Percentiles rank a stretch among this genome's conserved stretches.
These are phyloP conservation scores for Ilyonectria mors-panacis DNA, from an alignment of 2,329 filamentous ascomycete species.

Conservation along the genomic window DNA sequence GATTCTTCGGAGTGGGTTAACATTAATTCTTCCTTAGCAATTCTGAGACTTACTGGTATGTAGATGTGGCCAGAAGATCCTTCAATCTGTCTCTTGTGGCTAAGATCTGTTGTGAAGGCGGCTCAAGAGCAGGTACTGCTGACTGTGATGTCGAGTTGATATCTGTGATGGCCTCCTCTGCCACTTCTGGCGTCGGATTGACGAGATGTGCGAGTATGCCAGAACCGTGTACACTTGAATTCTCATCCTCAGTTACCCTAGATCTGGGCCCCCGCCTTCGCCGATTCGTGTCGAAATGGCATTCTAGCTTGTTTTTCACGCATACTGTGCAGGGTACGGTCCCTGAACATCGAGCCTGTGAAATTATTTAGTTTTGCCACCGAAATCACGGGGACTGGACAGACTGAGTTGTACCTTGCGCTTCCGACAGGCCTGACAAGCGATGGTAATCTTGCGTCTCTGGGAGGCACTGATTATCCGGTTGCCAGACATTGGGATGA, in stretches of 20 bases:
- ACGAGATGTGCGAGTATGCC: background rate
- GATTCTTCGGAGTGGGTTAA: background rate
- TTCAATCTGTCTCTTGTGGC: background rate
- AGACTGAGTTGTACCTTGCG: background rate
- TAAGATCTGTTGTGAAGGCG: background rate
- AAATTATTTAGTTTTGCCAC: background rate
- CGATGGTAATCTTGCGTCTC: constrained; percentile 13
- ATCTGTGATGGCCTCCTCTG: too few species aligned
- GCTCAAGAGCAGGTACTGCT: background rate
- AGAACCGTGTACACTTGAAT: background rate
- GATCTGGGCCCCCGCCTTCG: background rate
- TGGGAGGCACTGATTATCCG: constrained; percentile 4
- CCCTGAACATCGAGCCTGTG: constrained; percentile 2
- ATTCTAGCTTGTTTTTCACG: background rate
- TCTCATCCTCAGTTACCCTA: background rate
- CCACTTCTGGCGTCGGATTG: background rate
- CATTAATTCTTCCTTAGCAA: too few species aligned
- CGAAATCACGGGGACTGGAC: too few species aligned
- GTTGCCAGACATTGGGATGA: background rate
- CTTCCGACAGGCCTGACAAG: constrained; percentile 2
- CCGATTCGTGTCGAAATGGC: constrained; percentile 10
- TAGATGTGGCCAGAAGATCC: background rate
- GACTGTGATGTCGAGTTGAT: too few species aligned
- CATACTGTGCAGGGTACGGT: constrained; percentile 1
- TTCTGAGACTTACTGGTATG: background rate